These are phyloP conservation scores for Phanerodontia chrysosporium DNA, from an alignment of 768 basidiomycete genomes.

Conservation along the genomic window DNA sequence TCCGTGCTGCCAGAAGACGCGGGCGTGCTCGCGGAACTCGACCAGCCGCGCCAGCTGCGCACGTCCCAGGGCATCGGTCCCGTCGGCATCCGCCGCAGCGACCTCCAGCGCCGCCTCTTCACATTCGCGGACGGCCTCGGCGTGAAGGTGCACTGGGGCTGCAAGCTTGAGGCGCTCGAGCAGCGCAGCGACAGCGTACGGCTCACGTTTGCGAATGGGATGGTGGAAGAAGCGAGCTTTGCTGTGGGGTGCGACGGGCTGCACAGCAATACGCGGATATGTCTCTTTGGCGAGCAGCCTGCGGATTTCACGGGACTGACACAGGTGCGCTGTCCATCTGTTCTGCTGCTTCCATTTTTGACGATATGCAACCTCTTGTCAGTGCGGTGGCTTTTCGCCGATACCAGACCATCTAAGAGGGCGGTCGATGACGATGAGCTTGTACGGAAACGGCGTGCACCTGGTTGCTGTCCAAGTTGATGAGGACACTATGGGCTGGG, in stretches of 20 bases:
- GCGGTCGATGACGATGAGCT: conserved; percentile 24
- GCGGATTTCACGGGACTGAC: conserved; percentile 5
- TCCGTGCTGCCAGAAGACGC: conserved; percentile 10
- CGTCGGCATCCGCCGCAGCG: conserved; percentile 23
- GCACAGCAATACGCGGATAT: conserved; percentile 35
- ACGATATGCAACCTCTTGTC: not conserved
- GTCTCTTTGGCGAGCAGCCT: conserved; percentile 6
- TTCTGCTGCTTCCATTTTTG: too few relatives aligned
- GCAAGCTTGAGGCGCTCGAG: conserved; percentile 29
- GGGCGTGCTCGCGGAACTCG: conserved; percentile 4
- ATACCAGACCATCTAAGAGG: conserved; percentile 20
- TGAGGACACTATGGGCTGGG: conserved; percentile 18
- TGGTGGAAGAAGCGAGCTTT: conserved; percentile 32
- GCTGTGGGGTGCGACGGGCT: conserved; percentile 43
- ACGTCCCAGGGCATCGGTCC: not conserved
- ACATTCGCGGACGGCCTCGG: conserved; percentile 28
- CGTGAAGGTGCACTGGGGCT: conserved; percentile 32
- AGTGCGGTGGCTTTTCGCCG: conserved; percentile 1
- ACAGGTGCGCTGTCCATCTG: not conserved
- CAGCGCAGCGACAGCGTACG: conserved; percentile 26
- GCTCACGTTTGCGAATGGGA: conserved; percentile 34
- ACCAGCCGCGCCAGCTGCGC: not conserved
- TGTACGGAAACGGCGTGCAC: conserved; percentile 35
- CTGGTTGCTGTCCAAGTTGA: conserved; percentile 34
- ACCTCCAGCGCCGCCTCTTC: conserved; percentile 30